Conservation (phyloP, 2,329 filamentous ascomycete species). For the Paradendryphiella salina region DNA sequence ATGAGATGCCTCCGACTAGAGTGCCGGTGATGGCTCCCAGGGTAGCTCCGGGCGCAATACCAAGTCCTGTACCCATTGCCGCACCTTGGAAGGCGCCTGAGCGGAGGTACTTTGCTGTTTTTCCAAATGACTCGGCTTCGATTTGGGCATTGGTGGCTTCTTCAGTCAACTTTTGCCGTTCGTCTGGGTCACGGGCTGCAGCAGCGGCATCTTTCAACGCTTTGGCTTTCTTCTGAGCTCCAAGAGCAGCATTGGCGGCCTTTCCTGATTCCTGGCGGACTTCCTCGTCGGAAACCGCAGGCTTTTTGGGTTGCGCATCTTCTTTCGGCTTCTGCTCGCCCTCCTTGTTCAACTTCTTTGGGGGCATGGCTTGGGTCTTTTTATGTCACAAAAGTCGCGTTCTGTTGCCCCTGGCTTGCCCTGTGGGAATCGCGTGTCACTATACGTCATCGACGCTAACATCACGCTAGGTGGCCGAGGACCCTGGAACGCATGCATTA, state of each 20-base stretch:
- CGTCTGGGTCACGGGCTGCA: constrained; percentile 22
- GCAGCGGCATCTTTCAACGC: constrained; percentile 26
- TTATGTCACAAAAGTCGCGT: neutral
- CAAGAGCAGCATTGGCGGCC: constrained; percentile 21
- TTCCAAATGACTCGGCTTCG: constrained; percentile 30
- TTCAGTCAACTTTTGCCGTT: constrained; percentile 28
- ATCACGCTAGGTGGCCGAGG: neutral
- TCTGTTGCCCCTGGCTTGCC: neutral
- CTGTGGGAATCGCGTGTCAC: neutral
- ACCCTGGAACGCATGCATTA: constrained; percentile 3
- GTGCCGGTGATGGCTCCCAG: constrained; percentile 27
- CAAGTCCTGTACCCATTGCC: constrained; percentile 28
- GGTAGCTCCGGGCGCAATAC: constrained; percentile 25
- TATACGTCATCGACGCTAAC: constrained; percentile 14
- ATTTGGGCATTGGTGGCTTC: constrained; percentile 27
- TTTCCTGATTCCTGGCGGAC: constrained; percentile 26
- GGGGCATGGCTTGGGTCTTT: constrained; percentile 8
- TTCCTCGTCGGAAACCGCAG: constrained; percentile 23
- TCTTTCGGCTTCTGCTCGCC: neutral
- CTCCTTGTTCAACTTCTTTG: constrained; percentile 7
- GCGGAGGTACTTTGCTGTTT: constrained; percentile 31
- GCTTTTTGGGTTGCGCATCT: constrained; percentile 3
- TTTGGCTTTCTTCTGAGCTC: constrained; percentile 25
- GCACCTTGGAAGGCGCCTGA: constrained; percentile 32
- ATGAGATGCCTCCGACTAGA: constrained; percentile 26